Conservation (phyloP, 2,329 filamentous ascomycete genomes). For the Epichloe bromicola region DNA sequence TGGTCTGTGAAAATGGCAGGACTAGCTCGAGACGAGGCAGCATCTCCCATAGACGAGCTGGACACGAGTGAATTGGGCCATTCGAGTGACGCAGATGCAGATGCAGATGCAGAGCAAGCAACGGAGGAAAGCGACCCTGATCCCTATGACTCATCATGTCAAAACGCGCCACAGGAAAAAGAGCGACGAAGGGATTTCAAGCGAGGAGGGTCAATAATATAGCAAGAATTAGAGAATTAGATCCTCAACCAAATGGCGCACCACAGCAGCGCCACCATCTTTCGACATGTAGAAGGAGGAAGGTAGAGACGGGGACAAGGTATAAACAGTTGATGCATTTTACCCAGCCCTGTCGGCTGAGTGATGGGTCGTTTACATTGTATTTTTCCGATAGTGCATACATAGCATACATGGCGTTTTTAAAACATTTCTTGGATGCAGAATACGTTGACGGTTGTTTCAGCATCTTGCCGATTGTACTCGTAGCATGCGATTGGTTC, state of each 20-base stretch:
- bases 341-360: too few relatives aligned
- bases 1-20: slow-evolving; percentile 6
- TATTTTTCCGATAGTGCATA: too few relatives aligned
- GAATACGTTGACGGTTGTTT: too few relatives aligned
- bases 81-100: slow-evolving; percentile 18
- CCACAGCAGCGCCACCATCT: too few relatives aligned
- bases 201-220: not conserved
- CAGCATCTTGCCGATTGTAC: too few relatives aligned
- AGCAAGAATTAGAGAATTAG: not conserved
- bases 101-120: slow-evolving; percentile 16
- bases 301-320: not conserved
- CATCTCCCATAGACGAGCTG: slow-evolving; percentile 16
- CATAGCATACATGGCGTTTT: too few relatives aligned
- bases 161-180: not conserved
- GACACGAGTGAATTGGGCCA: slow-evolving; percentile 21
- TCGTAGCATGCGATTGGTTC: too few relatives aligned
- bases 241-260: too few relatives aligned
- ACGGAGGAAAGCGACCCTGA: slow-evolving; percentile 23
- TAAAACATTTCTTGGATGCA: too few relatives aligned
- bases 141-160: slow-evolving; percentile 11
- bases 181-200: not conserved
- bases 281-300: not conserved
- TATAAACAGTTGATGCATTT: too few relatives aligned
- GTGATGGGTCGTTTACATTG: too few relatives aligned
- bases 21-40: slow-evolving; percentile 6